Evolutionary conservation across 371 early-diverging fungal species (phyloP).

Genomic region (Apophysomyces sp.): DNA sequence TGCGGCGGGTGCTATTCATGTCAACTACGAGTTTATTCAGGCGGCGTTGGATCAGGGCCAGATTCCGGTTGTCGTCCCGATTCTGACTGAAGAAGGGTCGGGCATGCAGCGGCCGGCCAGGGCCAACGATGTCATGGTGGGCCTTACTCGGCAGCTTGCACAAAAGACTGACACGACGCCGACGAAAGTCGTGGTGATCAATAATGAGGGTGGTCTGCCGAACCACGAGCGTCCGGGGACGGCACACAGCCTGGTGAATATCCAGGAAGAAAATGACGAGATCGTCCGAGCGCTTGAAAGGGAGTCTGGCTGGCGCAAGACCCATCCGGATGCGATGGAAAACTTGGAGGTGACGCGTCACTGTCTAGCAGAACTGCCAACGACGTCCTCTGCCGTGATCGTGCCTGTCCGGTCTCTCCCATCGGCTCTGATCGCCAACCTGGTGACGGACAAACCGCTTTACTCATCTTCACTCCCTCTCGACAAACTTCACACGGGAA

Average conservation of each 20-base stretch:
- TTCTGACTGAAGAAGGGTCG: slow-evolving; percentile 16
- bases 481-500: background rate
- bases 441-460: slow-evolving; percentile 52
- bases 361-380: slow-evolving; percentile 37
- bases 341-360: slow-evolving; percentile 34
- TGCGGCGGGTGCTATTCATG: slow-evolving; percentile 14
- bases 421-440: slow-evolving; percentile 40
- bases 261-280: slow-evolving; percentile 42
- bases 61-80: slow-evolving; percentile 46
- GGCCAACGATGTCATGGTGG: slow-evolving; percentile 31
- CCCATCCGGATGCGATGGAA: slow-evolving; percentile 22
- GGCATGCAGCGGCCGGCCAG: slow-evolving; percentile 26
- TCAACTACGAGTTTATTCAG: slow-evolving; percentile 39
- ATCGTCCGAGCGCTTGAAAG: slow-evolving; percentile 30
- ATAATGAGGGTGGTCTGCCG: slow-evolving; percentile 49
- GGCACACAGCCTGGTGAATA: slow-evolving; percentile 49
- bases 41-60: slow-evolving; percentile 39
- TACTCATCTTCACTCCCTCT: slow-evolving; percentile 50
- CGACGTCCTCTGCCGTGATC: slow-evolving; percentile 45
- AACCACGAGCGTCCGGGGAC: slow-evolving; percentile 48
- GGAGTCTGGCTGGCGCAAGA: slow-evolving; percentile 10
- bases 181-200: slow-evolving; percentile 41
- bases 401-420: slow-evolving; percentile 43
- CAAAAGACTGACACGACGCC: slow-evolving; percentile 8
- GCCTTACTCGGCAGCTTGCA: slow-evolving; percentile 22